phyloP scores from a whole-genome alignment of 768 basidiomycete genomes.

The Strobilomyces echinocephalus region DNA sequence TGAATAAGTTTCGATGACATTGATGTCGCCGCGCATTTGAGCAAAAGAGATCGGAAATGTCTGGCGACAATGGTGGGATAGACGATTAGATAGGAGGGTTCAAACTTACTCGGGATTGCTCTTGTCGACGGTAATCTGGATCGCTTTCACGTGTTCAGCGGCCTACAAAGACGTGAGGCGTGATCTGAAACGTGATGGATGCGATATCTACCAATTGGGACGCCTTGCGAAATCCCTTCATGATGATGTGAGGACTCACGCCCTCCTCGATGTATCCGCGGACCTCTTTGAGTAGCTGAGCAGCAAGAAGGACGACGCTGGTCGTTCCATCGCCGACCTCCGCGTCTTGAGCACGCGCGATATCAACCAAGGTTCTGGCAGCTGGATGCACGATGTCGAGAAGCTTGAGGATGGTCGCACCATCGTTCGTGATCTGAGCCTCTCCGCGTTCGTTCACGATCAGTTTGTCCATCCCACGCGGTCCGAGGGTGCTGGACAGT shows the following conservation, averaged over 20 bases:
- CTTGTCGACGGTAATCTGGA: slow-evolving; percentile 88
- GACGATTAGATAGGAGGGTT: neutral
- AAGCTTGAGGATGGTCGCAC: slow-evolving; percentile 95
- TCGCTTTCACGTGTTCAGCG: slow-evolving; percentile 77
- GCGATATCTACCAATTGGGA: slow-evolving; percentile 66
- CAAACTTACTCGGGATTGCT: slow-evolving; percentile 79
- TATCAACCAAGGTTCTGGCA: slow-evolving; percentile 95
- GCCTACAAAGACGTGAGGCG: slow-evolving; percentile 46
- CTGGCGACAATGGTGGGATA: slow-evolving; percentile 38
- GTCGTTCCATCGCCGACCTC: slow-evolving; percentile 99
- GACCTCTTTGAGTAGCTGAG: slow-evolving; percentile 91
- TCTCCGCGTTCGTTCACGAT: slow-evolving; percentile 92
- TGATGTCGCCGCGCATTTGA: slow-evolving; percentile 98
- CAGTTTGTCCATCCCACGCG: slow-evolving; percentile 97
- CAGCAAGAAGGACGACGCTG: slow-evolving; percentile 89
- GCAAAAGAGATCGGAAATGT: slow-evolving; percentile 85
- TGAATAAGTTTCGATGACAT: slow-evolving; percentile 99
- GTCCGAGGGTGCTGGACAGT: slow-evolving; percentile 91
- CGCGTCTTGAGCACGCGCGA: slow-evolving; percentile 96
- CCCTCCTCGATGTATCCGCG: slow-evolving; percentile 92
- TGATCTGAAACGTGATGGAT: neutral
- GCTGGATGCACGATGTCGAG: slow-evolving; percentile 98
- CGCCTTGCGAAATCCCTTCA: slow-evolving; percentile 91
- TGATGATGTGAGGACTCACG: slow-evolving; percentile 95
- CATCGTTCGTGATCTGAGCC: slow-evolving; percentile 99